These are phyloP conservation scores for Cercospora janseana DNA, from an alignment of 2,329 filamentous ascomycete genomes.

Conservation along the genomic window DNA sequence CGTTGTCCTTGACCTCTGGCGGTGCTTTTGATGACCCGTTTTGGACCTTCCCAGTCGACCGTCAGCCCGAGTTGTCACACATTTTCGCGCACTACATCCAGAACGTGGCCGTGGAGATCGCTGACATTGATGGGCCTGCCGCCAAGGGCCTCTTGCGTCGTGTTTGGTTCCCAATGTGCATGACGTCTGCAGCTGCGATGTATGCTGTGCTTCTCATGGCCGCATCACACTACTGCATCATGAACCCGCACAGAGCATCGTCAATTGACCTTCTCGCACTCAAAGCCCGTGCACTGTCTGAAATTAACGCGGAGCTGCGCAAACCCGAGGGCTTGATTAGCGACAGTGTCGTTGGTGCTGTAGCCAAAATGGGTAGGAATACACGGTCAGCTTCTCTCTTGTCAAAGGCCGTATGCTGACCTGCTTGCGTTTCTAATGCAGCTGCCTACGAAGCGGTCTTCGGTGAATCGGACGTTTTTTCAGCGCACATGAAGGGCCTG, in stretches of 20 bases:
- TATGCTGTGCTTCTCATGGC: constrained; percentile 44
- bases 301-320: constrained; percentile 42
- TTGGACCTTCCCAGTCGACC: constrained; percentile 6
- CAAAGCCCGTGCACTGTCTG: constrained; percentile 42
- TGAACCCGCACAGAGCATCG: constrained; percentile 27
- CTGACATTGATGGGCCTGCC: constrained; percentile 41
- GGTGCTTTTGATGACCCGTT: constrained; percentile 7
- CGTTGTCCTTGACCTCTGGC: background rate
- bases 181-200: constrained; percentile 41
- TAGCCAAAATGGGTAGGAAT: constrained; percentile 45
- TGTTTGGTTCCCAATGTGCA: constrained; percentile 41
- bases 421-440: background rate
- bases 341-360: constrained; percentile 48
- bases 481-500: constrained; percentile 48
- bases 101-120: constrained; percentile 44
- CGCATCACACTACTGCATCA: constrained; percentile 41
- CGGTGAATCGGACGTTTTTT: constrained; percentile 42
- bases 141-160: constrained; percentile 39
- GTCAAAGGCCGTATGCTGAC: background rate
- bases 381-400: background rate
- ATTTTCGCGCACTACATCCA: constrained; percentile 18
- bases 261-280: constrained; percentile 41
- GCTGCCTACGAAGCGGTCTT: constrained; percentile 52
- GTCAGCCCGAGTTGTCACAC: constrained; percentile 7
- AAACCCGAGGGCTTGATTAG: constrained; percentile 30